Evolutionary conservation across 2,329 filamentous ascomycete genomes (phyloP), one percentile per base, ranked within the genome.

Genomic region (Diaporthe vexans): DNA sequence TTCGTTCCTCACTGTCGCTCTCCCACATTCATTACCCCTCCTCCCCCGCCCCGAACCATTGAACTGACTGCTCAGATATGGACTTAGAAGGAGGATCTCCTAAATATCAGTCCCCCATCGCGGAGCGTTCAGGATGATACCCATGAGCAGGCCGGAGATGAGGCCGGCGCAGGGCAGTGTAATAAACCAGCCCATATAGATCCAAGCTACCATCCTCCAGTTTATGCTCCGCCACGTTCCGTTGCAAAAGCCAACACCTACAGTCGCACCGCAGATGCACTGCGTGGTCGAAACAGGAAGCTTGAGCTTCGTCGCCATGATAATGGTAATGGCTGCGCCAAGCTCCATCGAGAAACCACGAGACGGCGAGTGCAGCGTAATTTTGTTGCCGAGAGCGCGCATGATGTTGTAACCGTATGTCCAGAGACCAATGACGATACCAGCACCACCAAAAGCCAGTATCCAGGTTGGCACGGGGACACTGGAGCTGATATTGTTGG

Each of bases 351-450:
- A 86, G 80, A 86, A 88, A 35, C 89, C 89, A 75, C 88, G 85
- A 0, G 86, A 85, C 0, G 89, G 89, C 5, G 88, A 90, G 82
- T 90, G 88, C 19, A 88, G 84, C 0, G 89, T 91, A 75, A 91
- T 84, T 74, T 87, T 86, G 82, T 91, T 91, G 33, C 89, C 89
- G 77, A 91, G 84, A 76, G 88, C 87, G 72, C 85, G 85, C 88
- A 91, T 91, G 78, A 92, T 91, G 78, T 91, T 90, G 81, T 91
- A 92, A 10, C 90, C 90, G 77, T 91, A 92, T 13, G 89, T 90
- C 82, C 88, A 84, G 74, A 92, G 83, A n/a, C 90, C 90, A n/a
- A 90, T 79, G 58, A 85, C 85, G 33, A 85, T 77, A 15, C 71
- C 79, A 4, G 68, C 76, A 70, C 78, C 83, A 21, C 82, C 81